Conservation (phyloP, 495 filamentous ascomycete species). For the Aspergillus asperescens region DNA sequence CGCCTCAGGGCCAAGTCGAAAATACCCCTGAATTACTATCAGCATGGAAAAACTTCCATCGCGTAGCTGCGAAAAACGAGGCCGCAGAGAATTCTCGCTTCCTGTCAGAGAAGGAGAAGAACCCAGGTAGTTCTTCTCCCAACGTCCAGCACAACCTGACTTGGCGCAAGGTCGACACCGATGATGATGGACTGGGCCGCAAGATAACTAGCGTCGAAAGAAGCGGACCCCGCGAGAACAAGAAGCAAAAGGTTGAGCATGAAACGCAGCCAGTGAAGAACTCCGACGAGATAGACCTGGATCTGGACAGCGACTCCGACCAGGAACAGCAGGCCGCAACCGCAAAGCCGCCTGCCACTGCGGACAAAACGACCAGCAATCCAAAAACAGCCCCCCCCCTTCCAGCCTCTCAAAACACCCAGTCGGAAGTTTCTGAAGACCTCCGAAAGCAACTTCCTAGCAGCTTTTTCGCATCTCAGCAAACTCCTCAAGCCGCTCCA, state of each 20-base stretch:
- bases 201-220: constrained; percentile 15
- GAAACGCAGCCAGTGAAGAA: constrained; percentile 30
- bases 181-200: constrained; percentile 19
- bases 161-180: constrained; percentile 23
- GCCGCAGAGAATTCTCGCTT: constrained; percentile 24
- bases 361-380: constrained; percentile 17
- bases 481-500: constrained; percentile 16
- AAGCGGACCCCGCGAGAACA: constrained; percentile 11
- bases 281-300: constrained; percentile 49
- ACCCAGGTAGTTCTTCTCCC: neutral
- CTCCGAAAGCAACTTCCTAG: constrained; percentile 63
- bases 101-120: constrained; percentile 13
- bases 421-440: constrained; percentile 45
- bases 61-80: constrained; percentile 25
- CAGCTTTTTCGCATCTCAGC: constrained; percentile 49
- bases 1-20: neutral
- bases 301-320: constrained; percentile 47
- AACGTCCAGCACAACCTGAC: constrained; percentile 22
- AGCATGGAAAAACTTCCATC: constrained; percentile 36
- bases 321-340: constrained; percentile 1
- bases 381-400: neutral
- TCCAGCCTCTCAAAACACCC: neutral
- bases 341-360: neutral
- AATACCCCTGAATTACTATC: constrained; percentile 9
- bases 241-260: constrained; percentile 25